Base-by-base conservation (phyloP, 768 basidiomycete genomes). In the Russula sp. region DNA sequence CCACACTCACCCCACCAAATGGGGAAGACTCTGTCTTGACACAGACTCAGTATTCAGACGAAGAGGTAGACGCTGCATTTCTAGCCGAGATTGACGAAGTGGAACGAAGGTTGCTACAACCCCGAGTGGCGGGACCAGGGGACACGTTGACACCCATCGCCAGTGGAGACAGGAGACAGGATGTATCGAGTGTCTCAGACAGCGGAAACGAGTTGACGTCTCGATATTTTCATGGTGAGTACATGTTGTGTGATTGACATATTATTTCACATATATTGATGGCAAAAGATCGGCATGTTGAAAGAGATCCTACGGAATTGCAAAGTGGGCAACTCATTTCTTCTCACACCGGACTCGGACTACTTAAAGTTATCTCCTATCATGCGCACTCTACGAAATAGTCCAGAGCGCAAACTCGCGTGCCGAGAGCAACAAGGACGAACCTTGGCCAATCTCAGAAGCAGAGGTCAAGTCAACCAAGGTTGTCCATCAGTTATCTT, bases 61-160 rank as follows among this genome's bases (percentile, higher is more conserved):
- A 74, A 14, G 73, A 74, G 18, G 27, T 70, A 27, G 71, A 73
- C 55, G 62, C 66, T 48, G 20, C 64, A 27, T 60, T 67, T 40
- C 49, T 68, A 31, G 65, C 61, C 7, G 52, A 66, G 55, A 13
- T 65, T 42, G 50, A 63, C 16, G 37, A 44, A 8, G 48, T 59
- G 16, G 59, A 63, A 61, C 40, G 34, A n/a, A 50, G 51, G 35
- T 18, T 63, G 42, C 37, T 61, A 37, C 59, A 45, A 13, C 16
- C 42, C 8, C 58, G 47, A 11, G 51, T 3, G 4, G 27, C 32
- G 18, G 54, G 40, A 16, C 20, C 31, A 44, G 59, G 37, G 53
- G 20, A 14, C 18, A 16, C n/a, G 7, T 34, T 35, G 31, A 20
- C 32, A 18, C 27, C 31, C 31, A 3, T 18, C 31, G n/a, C 55